Percentiles rank a stretch among this genome's conserved stretches.
phyloP scores from a whole-genome alignment of 768 basidiomycete species.

The Boletus sp. region DNA sequence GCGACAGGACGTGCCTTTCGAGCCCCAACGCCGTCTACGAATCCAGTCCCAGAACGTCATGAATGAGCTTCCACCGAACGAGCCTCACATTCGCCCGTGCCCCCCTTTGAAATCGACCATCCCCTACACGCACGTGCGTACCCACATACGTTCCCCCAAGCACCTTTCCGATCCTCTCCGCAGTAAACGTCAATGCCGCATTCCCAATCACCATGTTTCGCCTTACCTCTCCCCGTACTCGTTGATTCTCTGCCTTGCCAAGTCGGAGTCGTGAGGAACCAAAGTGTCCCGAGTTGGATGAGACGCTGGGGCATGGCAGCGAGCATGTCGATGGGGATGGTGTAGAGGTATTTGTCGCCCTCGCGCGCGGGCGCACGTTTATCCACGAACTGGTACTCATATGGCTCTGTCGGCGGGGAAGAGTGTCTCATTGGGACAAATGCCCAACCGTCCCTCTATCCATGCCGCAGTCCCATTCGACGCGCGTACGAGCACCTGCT shows the following conservation, averaged over 20 bases:
- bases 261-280: conserved; percentile 68
- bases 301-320: conserved; percentile 39
- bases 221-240: conserved; percentile 47
- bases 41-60: conserved; percentile 42
- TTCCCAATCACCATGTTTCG: conserved; percentile 57
- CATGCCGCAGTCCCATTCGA: conserved; percentile 46
- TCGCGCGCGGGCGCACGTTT: conserved; percentile 4
- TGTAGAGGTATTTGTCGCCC: conserved; percentile 10
- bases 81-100: conserved; percentile 40
- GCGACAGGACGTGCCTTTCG: conserved; percentile 14
- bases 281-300: conserved; percentile 70
- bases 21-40: conserved; percentile 33
- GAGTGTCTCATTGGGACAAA: conserved; percentile 40
- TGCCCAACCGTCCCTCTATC: conserved; percentile 14
- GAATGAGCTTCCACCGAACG: conserved; percentile 59
- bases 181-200: conserved; percentile 40
- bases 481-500: conserved; percentile 45
- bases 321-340: conserved; percentile 12
- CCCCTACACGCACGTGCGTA: conserved; percentile 66
- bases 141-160: conserved; percentile 54
- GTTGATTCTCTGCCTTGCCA: conserved; percentile 36
- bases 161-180: conserved; percentile 40
- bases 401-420: conserved; percentile 49
- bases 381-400: conserved; percentile 41
- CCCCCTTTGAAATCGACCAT: conserved; percentile 54